Evolutionary conservation across 805 yeast genomes (phyloP), one percentile per base, ranked within the genome.

Genomic region (Wilhelminamyces savonicus): DNA sequence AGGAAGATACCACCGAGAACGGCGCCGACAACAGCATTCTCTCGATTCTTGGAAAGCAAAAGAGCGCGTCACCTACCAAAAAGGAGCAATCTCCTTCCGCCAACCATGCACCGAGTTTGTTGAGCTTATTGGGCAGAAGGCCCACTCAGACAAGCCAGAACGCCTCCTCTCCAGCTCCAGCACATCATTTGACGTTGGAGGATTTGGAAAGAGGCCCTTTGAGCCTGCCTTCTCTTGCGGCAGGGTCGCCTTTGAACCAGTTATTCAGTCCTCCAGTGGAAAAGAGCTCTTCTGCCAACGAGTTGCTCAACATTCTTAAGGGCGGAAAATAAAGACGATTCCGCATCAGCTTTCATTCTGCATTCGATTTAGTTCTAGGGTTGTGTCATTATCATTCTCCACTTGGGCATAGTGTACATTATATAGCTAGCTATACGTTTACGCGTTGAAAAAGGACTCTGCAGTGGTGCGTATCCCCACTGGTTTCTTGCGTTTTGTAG

Each of bases 201-300:
- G n/a, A n/a, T n/a, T n/a, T n/a, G n/a, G n/a, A n/a, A n/a, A n/a
- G n/a, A n/a, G n/a, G n/a, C n/a, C n/a, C n/a, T n/a, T n/a, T n/a
- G n/a, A n/a, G n/a, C n/a, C n/a, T n/a, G n/a, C n/a, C n/a, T n/a
- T n/a, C n/a, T n/a, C n/a, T 31, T 25, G 41, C 22, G 36, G 37
- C 5, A 26, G 21, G 12, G 35, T 16, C 23, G 41, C 26, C 36
- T 36, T 24, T 39, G 30, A 13, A 26, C 22, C 26, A 19, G 17
- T 23, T 31, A 21, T n/a, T 26, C 16, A 28, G 21, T 33, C n/a
- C 23, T 38, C 23, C 11, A 36, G 21, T 26, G 32, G 23, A 28
- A 37, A 21, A 34, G 43, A 12, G 38, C 39, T 29, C 49, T 32
- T 36, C 58, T 13, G 51, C 50, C 7, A 41, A 34, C 15, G 51